phyloP scores from a whole-genome alignment of 2,329 filamentous ascomycete genomes.

The Sclerotinia sclerotiorum region DNA sequence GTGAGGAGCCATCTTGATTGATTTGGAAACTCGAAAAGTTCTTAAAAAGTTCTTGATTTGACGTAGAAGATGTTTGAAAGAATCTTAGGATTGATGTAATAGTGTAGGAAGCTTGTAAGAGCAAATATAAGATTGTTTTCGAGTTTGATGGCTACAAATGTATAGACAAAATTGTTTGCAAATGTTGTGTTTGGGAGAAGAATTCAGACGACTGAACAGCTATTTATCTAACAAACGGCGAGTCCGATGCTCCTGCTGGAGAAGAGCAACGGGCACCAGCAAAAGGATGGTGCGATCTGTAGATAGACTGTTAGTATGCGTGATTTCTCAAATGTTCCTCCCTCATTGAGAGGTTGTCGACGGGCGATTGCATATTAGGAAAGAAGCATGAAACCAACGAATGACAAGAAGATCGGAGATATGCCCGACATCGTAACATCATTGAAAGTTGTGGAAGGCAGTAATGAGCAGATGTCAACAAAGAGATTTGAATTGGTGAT shows the following conservation, averaged over 20 bases:
- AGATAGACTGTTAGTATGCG: constrained; percentile 11
- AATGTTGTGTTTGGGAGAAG: constrained; percentile 19
- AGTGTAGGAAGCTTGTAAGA: constrained; percentile 19
- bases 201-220: constrained; percentile 8
- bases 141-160: constrained; percentile 23
- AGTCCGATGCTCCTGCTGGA: constrained; percentile 78
- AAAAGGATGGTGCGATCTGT: constrained; percentile 90
- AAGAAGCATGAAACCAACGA: not conserved
- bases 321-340: constrained; percentile 1
- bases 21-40: constrained; percentile 29
- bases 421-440: not conserved
- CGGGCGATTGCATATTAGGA: constrained; percentile 2
- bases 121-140: constrained; percentile 33
- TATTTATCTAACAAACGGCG: constrained; percentile 57
- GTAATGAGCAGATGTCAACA: constrained; percentile 10
- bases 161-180: constrained; percentile 23
- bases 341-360: not conserved
- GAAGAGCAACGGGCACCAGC: constrained; percentile 93
- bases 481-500: too few relatives aligned
- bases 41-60: constrained; percentile 23
- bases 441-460: not conserved
- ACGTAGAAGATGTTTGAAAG: constrained; percentile 11
- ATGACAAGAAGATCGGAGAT: not conserved
- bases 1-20: constrained; percentile 84
- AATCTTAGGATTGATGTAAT: constrained; percentile 22